Evolutionary conservation across 306 rosid genomes (phyloP), one percentile per base, ranked within the genome.

Genomic region (Malus sylvestris): DNA sequence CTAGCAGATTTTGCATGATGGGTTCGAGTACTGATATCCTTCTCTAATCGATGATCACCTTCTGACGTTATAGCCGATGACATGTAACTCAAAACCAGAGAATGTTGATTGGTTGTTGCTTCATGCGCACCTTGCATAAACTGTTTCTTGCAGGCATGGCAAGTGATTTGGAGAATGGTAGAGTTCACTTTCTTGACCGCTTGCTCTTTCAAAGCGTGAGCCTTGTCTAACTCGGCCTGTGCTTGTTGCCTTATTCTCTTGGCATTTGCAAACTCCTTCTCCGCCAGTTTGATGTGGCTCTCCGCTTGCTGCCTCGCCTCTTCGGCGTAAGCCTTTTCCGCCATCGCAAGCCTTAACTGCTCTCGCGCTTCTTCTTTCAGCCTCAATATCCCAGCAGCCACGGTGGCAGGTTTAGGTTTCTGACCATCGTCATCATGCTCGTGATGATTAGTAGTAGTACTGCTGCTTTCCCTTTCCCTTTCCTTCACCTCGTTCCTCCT

Each of bases 181-280:
- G 98, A 96, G 79, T 88, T 91, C 59, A 96, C 85, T 78, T 87
- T 89, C 64, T 89, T 90, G 62, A 87, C 77, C 30, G 98, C 99
- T 55, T 87, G 91, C 38, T 88, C 88, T 76, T 92, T 92, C 46
- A 96, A 75, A 10, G 90, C 85, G 8, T 80, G 89, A 1, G 99
- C 99, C 74, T 81, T 92, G 74, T 92, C 97, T 5, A 92, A 77
- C 78, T 96, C 99, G 4, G 74, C 76, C 30, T 87, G 93, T 6
- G 99, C 99, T 70, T 91, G 96, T 51, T 90, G 97, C 57, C 98
- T 85, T 13, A 91, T 86, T 51, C 96, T 89, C 88, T 89, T 89
- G 4, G 99, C 99, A 55, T 96, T 91, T 3, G 82, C 81, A 66
- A 96, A 89, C 80, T 96, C 99, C 72, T 83, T 83, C 81, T 92